These are phyloP conservation scores for Plasmopara muralis DNA, from an alignment of 352 stramenopile genomes.

Conservation along the genomic window DNA sequence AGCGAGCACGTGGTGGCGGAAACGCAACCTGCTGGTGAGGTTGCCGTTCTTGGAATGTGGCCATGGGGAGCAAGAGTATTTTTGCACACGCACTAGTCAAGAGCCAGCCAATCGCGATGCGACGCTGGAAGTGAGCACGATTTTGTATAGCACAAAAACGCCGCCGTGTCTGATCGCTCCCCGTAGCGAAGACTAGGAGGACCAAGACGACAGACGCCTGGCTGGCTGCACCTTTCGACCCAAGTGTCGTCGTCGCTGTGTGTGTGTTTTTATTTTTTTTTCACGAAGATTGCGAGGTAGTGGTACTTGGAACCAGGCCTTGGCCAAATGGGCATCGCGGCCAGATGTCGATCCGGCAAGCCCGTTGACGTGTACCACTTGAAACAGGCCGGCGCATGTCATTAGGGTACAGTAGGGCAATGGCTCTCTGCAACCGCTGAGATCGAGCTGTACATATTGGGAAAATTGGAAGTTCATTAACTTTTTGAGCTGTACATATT, in stretches of 20 bases:
- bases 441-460: too few species aligned
- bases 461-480: too few species aligned
- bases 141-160: conserved; percentile 18
- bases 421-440: too few species aligned
- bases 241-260: background rate
- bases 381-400: background rate
- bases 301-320: too few species aligned
- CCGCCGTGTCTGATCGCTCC: conserved; percentile 16
- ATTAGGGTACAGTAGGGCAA: too few species aligned
- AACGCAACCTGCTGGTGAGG: conserved; percentile 15
- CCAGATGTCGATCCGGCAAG: background rate
- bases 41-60: conserved; percentile 29
- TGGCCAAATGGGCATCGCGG: too few species aligned
- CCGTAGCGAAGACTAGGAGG: background rate
- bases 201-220: too few species aligned
- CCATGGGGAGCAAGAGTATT: conserved; percentile 14
- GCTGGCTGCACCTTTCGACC: background rate
- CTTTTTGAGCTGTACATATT: too few species aligned
- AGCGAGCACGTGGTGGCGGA: conserved; percentile 22
- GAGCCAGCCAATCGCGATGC: conserved; percentile 31
- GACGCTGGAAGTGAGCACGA: conserved; percentile 9
- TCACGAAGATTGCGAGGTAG: too few species aligned
- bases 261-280: background rate
- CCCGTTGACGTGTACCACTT: conserved; percentile 3
- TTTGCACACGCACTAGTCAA: conserved; percentile 18